phyloP scores from a whole-genome alignment of 2,329 filamentous ascomycete genomes.

The Graphilbum fragrans region DNA sequence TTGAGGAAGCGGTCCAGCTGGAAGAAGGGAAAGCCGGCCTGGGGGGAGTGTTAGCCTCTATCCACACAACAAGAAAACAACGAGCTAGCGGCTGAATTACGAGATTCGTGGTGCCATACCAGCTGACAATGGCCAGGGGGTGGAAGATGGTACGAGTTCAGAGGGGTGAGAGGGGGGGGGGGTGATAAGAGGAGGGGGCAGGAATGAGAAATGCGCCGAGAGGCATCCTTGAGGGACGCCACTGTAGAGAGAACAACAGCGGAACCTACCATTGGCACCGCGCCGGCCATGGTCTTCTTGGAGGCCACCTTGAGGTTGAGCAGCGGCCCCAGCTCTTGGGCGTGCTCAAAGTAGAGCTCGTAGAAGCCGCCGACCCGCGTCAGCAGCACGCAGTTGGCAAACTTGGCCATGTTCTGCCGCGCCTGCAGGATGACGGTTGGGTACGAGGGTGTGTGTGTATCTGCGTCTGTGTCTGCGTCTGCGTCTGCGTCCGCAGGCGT shows the following conservation, averaged over 20 bases:
- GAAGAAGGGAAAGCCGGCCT: conserved; percentile 84
- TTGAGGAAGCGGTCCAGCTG: conserved; percentile 91
- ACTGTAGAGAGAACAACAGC: neutral
- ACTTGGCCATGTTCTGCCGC: conserved; percentile 78
- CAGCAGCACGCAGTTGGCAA: conserved; percentile 79
- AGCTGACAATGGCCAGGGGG: neutral
- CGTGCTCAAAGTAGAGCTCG: conserved; percentile 94
- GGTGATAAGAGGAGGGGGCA: neutral
- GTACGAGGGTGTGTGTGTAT: conserved; percentile 40
- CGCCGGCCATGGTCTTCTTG: conserved; percentile 66
- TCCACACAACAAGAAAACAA: neutral
- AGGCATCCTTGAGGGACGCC: neutral
- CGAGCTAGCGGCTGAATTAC: neutral
- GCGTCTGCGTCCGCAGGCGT: neutral
- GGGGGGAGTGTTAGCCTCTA: too few relatives aligned
- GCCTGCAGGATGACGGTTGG: conserved; percentile 85
- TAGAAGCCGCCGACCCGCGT: conserved; percentile 95
- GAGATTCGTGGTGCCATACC: neutral
- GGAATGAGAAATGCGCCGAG: neutral
- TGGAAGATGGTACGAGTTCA: neutral
- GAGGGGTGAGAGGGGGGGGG: neutral
- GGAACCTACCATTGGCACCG: conserved; percentile 66
- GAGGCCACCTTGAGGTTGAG: conserved; percentile 77
- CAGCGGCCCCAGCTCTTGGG: conserved; percentile 74
- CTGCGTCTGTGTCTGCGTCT: neutral